Conservation (phyloP, 1,284 basidiomycete genomes). For the Trametes pubescens region DNA sequence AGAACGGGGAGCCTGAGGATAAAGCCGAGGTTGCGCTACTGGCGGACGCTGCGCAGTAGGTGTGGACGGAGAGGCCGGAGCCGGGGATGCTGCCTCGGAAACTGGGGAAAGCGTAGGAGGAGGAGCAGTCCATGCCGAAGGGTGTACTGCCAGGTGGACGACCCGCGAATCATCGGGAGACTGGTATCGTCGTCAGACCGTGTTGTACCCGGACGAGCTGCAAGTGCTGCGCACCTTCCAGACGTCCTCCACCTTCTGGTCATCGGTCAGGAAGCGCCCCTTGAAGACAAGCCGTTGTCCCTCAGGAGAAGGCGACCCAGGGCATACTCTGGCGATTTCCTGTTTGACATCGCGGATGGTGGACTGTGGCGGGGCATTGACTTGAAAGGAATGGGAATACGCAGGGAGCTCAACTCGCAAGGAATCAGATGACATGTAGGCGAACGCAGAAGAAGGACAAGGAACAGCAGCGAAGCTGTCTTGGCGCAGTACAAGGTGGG, state of each 20-base stretch:
- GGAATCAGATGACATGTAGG: slow-evolving; percentile 52
- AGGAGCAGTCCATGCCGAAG: slow-evolving; percentile 70
- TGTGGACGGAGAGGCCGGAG: slow-evolving; percentile 10
- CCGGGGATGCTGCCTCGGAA: slow-evolving; percentile 15
- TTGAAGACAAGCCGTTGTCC: slow-evolving; percentile 81
- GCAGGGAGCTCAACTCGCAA: slow-evolving; percentile 79
- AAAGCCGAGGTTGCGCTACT: slow-evolving; percentile 9
- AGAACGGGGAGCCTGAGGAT: neutral
- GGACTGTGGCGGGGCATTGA: slow-evolving; percentile 57
- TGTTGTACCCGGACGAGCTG: slow-evolving; percentile 3
- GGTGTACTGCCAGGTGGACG: slow-evolving; percentile 78
- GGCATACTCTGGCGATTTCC: slow-evolving; percentile 65
- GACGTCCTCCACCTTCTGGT: slow-evolving; percentile 68
- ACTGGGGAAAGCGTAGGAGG: slow-evolving; percentile 46
- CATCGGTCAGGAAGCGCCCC: slow-evolving; percentile 70
- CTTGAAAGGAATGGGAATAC: slow-evolving; percentile 68
- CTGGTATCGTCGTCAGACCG: slow-evolving; percentile 47
- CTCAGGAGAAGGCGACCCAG: slow-evolving; percentile 68
- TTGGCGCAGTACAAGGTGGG: slow-evolving; percentile 16
- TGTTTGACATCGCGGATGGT: slow-evolving; percentile 73
- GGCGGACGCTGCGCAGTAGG: neutral
- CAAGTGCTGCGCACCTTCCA: slow-evolving; percentile 64
- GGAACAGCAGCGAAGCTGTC: slow-evolving; percentile 27
- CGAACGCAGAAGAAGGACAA: slow-evolving; percentile 1
- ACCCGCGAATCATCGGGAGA: slow-evolving; percentile 62